Conservation (phyloP, 164 flowering plant genomes). For the Magnolia changhungtana region DNA sequence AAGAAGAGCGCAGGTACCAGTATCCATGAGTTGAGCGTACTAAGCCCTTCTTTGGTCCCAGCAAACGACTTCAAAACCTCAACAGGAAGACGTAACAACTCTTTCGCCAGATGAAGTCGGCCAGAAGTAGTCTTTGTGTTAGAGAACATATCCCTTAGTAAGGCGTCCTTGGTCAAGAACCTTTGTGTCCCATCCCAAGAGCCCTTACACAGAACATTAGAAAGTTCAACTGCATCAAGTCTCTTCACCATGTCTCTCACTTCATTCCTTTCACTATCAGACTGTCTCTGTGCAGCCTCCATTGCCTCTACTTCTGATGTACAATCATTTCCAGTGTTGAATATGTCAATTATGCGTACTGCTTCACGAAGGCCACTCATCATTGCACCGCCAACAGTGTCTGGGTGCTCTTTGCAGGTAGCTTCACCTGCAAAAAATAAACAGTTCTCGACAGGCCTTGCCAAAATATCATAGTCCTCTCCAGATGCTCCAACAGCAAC, state of each 20-base stretch:
- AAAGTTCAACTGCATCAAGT: conserved; percentile 78
- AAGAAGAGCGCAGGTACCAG: conserved; percentile 45
- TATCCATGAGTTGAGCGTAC: conserved; percentile 87
- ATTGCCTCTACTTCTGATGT: conserved; percentile 82
- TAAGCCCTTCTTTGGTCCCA: conserved; percentile 85
- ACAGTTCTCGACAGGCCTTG: conserved; percentile 86
- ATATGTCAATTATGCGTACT: conserved; percentile 82
- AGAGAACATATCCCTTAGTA: conserved; percentile 74
- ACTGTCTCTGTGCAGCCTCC: conserved; percentile 75
- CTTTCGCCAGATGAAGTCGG: conserved; percentile 79
- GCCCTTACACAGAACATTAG: conserved; percentile 52
- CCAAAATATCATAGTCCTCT: conserved; percentile 93
- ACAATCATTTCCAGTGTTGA: conserved; percentile 72
- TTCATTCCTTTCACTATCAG: conserved; percentile 75
- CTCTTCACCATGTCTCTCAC: conserved; percentile 75
- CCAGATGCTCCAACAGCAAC: conserved; percentile 98
- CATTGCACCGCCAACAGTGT: conserved; percentile 99
- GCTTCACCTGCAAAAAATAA: conserved; percentile 99
- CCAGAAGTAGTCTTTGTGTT: conserved; percentile 82
- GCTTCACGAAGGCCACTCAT: conserved; percentile 99
- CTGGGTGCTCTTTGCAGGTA: conserved; percentile 99
- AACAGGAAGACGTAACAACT: conserved; percentile 73
- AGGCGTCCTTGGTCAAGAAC: conserved; percentile 50
- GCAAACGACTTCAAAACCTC: conserved; percentile 78
- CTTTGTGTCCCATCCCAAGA: conserved; percentile 51